These are phyloP conservation scores for Mycogone perniciosa DNA, from an alignment of 2,329 filamentous ascomycete genomes.

Conservation along the genomic window DNA sequence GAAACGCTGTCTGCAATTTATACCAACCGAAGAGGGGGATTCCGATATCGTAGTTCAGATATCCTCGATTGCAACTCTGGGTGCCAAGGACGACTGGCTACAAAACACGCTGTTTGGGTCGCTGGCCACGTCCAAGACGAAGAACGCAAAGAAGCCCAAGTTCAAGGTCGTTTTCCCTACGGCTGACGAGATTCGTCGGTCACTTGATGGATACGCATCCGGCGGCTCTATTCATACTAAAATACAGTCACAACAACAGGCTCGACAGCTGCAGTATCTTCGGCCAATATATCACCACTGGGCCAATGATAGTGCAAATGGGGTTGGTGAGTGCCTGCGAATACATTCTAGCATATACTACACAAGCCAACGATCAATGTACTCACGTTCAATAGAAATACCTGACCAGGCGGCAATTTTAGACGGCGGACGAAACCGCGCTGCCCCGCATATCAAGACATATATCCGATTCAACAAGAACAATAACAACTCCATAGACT, in stretches of 20 bases:
- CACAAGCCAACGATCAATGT: neutral
- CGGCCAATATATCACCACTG: conserved; percentile 68
- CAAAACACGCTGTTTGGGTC: conserved; percentile 54
- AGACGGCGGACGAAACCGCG: conserved; percentile 57
- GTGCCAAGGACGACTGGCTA: conserved; percentile 65
- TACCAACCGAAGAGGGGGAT: conserved; percentile 39
- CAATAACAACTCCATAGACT: conserved; percentile 54
- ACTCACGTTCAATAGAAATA: conserved; percentile 20
- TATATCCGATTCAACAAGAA: conserved; percentile 62
- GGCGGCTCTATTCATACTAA: conserved; percentile 80
- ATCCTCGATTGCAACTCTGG: conserved; percentile 78
- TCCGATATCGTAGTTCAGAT: conserved; percentile 57
- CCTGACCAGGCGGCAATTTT: conserved; percentile 17
- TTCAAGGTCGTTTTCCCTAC: conserved; percentile 79
- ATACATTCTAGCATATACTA: neutral
- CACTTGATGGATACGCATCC: conserved; percentile 70
- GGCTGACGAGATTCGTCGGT: conserved; percentile 66
- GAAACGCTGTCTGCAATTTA: conserved; percentile 48
- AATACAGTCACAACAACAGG: conserved; percentile 60
- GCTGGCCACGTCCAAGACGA: conserved; percentile 30
- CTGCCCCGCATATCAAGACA: conserved; percentile 85
- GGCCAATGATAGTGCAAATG: conserved; percentile 52
- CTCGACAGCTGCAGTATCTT: conserved; percentile 68
- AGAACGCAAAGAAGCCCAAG: conserved; percentile 31
- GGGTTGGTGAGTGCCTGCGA: conserved; percentile 22